Percentiles rank a stretch among this genome's conserved stretches.
Evolutionary conservation across 1,284 basidiomycete species (phyloP).

Genomic region (Irpex lacteus): DNA sequence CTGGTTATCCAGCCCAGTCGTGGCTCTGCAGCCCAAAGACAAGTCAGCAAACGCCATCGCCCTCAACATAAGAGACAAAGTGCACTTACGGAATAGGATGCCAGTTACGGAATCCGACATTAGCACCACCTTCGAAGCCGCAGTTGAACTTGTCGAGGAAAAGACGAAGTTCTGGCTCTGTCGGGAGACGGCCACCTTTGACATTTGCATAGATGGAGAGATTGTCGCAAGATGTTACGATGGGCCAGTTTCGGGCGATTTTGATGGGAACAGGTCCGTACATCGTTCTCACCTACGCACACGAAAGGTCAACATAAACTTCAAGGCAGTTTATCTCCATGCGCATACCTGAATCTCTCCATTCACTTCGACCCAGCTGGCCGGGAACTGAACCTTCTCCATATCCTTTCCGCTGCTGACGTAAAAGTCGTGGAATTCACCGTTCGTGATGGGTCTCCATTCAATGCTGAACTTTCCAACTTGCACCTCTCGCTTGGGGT

Average conservation of each 20-base stretch:
- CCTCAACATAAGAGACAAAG: background rate
- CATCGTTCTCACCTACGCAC: slow-evolving; percentile 70
- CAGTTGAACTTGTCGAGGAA: slow-evolving; percentile 73
- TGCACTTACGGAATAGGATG: slow-evolving; percentile 82
- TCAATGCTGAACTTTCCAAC: slow-evolving; percentile 72
- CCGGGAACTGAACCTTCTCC: slow-evolving; percentile 47
- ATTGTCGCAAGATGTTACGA: slow-evolving; percentile 80
- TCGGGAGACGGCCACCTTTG: slow-evolving; percentile 90
- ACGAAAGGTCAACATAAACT: background rate
- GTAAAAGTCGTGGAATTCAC: slow-evolving; percentile 68
- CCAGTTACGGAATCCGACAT: slow-evolving; percentile 91
- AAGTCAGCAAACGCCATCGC: background rate
- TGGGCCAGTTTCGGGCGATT: slow-evolving; percentile 82
- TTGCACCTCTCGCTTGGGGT: slow-evolving; percentile 59
- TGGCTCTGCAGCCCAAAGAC: slow-evolving; percentile 42
- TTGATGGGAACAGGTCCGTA: slow-evolving; percentile 83
- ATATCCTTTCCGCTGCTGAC: slow-evolving; percentile 31
- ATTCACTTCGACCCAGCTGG: slow-evolving; percentile 62
- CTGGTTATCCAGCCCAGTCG: slow-evolving; percentile 47
- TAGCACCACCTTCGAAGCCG: slow-evolving; percentile 73
- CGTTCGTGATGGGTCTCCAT: slow-evolving; percentile 86
- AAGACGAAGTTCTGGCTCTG: slow-evolving; percentile 82
- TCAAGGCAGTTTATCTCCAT: background rate
- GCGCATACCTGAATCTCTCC: slow-evolving; percentile 47
- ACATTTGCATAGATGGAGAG: slow-evolving; percentile 78